Base-by-base conservation (phyloP, 768 basidiomycete genomes). In the Russula compacta region DNA sequence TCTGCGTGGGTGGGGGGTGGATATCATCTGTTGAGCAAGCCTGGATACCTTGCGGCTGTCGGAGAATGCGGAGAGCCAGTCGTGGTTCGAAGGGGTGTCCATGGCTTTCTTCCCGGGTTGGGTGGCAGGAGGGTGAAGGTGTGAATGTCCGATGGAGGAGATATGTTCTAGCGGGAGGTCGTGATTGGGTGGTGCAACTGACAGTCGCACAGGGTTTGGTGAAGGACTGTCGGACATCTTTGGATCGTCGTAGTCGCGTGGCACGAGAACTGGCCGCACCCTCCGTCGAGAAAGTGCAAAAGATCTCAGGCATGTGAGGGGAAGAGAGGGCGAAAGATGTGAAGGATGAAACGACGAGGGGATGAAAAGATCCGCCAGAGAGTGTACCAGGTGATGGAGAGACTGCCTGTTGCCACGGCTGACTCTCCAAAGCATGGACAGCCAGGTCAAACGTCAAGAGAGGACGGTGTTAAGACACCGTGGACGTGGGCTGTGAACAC, bases 391-490 rank as follows among this genome's bases (percentile, higher is more conserved):
- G 64, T 74, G 76, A 66, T 78, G 75, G 72, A 81, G 71, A 74
- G 58, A 47, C 19, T 77, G 77, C 73, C 79, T 81, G 75, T 74
- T 77, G 72, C 77, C 73, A 74, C 79, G 75, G 69, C 77, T 72
- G 70, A 75, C 78, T 75, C 80, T 81, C 82, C 80, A 82, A 74
- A 83, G 85, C 86, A 88, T 88, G 82, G 82, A 83, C 83, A 82
- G 79, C 77, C 78, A 77, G 78, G 67, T 66, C 59, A 72, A 64
- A 68, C 66, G 69, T 67, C 58, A 67, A 72, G 68, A 68, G 65
- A 69, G 68, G 72, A 67, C 69, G 69, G 69, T 69, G 69, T 58
- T 48, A 39, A 69, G 69, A 73, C 73, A 71, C 73, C 71, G 73
- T 73, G 71, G 65, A 67, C 69, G 74, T 65, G 53, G 63, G 39